Evolutionary conservation across 148 eudicot genomes (phyloP), one percentile per base, ranked within the genome.

Genomic region (Selenicereus undatus): DNA sequence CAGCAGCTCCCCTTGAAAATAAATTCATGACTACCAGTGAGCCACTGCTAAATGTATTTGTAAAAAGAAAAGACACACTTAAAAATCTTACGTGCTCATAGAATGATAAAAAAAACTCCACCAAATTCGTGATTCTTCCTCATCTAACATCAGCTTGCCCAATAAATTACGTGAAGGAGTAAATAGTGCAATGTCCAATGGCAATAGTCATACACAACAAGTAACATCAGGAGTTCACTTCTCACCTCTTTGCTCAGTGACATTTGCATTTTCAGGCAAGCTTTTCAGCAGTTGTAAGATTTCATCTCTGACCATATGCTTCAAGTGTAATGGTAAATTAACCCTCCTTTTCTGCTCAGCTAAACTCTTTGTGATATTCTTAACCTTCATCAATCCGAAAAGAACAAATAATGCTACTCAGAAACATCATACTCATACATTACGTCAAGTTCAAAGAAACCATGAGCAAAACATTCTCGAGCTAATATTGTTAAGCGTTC

Each of bases 221-320:
- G 65, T 50, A 81, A 42, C 36, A 17, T 16, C 70, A 77, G 27
- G 75, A 51, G 8, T 32, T 13, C 27, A 11, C 24, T 35, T 11
- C 51, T 82, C 35, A 93, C 97, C 99, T 86, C 87, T 86, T 84
- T 90, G 94, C 82, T 81, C 84, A 68, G 86, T 93, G 20, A 80
- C 60, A 85, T 86, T 89, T 76, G 91, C 89, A 77, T 78, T 77
- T 73, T 80, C 85, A 75, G 86, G 85, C 86, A 91, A 85, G 62
- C 83, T 69, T 86, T 86, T 90, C 81, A 95, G 85, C 76, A 81
- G 85, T 79, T 76, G 82, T 72, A 90, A 56, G 72, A 95, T 86
- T 78, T 90, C 96, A 78, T 86, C 89, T 69, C 84, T 81, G 66
- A 95, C 75, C 90, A 88, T 86, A 76, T 86, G 90, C 77, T 88